Percentiles rank a stretch among this genome's conserved stretches.
Conservation (phyloP, 768 basidiomycete species). For the Auricularia cornea region DNA sequence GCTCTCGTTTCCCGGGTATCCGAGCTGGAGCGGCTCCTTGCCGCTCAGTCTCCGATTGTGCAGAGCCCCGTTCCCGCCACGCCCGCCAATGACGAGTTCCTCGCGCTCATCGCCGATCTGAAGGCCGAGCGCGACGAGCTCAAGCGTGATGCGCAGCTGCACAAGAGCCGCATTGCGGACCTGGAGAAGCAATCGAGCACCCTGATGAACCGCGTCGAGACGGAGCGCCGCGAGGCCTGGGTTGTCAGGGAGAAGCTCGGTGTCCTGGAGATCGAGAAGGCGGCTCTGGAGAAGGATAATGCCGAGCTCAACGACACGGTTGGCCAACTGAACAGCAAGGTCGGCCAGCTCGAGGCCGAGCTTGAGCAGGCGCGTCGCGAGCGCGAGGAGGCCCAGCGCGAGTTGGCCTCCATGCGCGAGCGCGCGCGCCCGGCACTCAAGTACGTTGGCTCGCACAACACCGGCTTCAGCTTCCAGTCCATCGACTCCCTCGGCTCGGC, state of each 20-base stretch:
- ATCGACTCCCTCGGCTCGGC: conserved; percentile 56
- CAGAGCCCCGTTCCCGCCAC: background rate
- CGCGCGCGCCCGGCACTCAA: conserved; percentile 12
- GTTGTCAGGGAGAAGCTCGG: conserved; percentile 67
- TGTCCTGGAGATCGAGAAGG: conserved; percentile 59
- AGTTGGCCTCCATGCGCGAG: conserved; percentile 30
- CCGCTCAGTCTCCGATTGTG: conserved; percentile 10
- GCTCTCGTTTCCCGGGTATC: conserved; percentile 74
- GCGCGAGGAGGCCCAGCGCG: conserved; percentile 43
- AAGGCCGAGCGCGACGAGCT: conserved; percentile 87
- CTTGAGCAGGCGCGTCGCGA: conserved; percentile 34
- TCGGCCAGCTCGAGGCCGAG: conserved; percentile 11
- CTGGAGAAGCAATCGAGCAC: conserved; percentile 62
- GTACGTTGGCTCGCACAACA: conserved; percentile 11
- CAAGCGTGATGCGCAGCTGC: conserved; percentile 79
- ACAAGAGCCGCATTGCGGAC: conserved; percentile 69
- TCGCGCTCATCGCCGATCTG: conserved; percentile 64
- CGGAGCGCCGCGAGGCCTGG: conserved; percentile 77
- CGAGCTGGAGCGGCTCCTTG: conserved; percentile 66
- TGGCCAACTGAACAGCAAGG: conserved; percentile 12
- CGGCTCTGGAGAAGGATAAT: conserved; percentile 42
- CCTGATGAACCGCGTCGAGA: conserved; percentile 61
- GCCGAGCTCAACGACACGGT: conserved; percentile 26
- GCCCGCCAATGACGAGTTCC: conserved; percentile 54
- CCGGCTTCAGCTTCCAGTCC: conserved; percentile 47